Percentiles rank a stretch among this genome's conserved stretches.
Conservation (phyloP, 1,284 basidiomycete genomes). For the Malassezia yamatoensis region DNA sequence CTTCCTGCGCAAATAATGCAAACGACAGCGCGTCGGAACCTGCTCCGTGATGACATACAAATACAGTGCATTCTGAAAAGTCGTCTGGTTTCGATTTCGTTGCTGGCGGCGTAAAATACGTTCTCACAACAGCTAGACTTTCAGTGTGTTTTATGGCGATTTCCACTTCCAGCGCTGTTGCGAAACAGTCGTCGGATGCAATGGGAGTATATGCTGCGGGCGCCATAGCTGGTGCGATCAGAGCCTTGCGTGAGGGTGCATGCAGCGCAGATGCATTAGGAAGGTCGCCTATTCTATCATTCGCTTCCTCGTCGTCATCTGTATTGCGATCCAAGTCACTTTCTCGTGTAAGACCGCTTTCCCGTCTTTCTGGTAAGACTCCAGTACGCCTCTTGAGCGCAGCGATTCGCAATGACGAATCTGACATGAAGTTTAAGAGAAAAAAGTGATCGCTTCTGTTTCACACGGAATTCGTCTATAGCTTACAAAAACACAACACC, state of each 20-base stretch:
- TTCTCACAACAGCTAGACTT: slow-evolving; percentile 47
- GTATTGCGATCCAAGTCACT: neutral
- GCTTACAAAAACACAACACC: slow-evolving; percentile 5
- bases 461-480: neutral
- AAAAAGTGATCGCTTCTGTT: neutral
- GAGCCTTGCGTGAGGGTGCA: neutral
- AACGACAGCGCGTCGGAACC: slow-evolving; percentile 82
- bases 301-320: slow-evolving; percentile 9
- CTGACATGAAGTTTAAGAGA: neutral
- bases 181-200: slow-evolving; percentile 36
- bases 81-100: neutral
- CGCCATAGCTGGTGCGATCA: slow-evolving; percentile 9
- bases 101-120: slow-evolving; percentile 41
- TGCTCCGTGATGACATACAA: slow-evolving; percentile 88
- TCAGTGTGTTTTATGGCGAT: slow-evolving; percentile 16
- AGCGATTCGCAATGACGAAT: slow-evolving; percentile 1
- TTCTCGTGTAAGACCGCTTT: neutral
- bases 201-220: slow-evolving; percentile 20
- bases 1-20: slow-evolving; percentile 72
- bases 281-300: slow-evolving; percentile 8
- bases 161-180: slow-evolving; percentile 39
- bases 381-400: neutral
- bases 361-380: neutral
- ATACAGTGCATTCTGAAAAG: slow-evolving; percentile 53
- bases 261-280: neutral